Conservation (phyloP, 2,329 filamentous ascomycete species). For the Trichoderma citrinoviride region DNA sequence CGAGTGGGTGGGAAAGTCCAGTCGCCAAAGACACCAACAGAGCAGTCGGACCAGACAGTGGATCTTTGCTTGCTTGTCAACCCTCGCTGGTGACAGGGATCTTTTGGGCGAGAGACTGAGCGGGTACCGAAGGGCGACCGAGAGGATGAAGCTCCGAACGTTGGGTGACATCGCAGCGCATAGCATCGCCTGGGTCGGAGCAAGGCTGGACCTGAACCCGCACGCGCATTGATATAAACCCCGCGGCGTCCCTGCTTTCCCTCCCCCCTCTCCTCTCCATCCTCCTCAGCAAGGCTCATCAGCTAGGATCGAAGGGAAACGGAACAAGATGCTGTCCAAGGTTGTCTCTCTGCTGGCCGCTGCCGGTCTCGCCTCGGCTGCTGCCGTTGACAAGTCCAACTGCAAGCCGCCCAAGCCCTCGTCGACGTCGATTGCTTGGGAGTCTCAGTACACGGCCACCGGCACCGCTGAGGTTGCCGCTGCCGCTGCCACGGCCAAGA, state of each 20-base stretch:
- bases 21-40: no score
- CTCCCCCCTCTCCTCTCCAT: not conserved
- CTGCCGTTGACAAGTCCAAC: conserved; percentile 15
- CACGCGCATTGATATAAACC: not conserved
- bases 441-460: conserved; percentile 51
- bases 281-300: not conserved
- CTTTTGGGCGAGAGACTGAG: no score
- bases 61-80: no score
- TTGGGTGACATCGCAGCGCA: conserved; percentile 12
- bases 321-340: conserved; percentile 24
- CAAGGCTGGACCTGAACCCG: not conserved
- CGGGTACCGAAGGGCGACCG: no score
- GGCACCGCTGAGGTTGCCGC: conserved; percentile 49
- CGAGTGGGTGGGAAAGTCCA: no score
- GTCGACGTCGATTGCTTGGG: conserved; percentile 31
- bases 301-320: not conserved
- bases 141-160: no score
- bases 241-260: not conserved
- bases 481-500: conserved; percentile 59
- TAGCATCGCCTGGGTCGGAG: conserved; percentile 2
- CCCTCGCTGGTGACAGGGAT: no score
- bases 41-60: no score
- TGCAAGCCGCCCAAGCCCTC: not conserved
- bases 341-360: conserved; percentile 28
- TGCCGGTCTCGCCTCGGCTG: conserved; percentile 31